Percentiles rank a stretch among this genome's conserved stretches.
Conservation (phyloP, 2,329 filamentous ascomycete genomes). For the Periconia digitata region DNA sequence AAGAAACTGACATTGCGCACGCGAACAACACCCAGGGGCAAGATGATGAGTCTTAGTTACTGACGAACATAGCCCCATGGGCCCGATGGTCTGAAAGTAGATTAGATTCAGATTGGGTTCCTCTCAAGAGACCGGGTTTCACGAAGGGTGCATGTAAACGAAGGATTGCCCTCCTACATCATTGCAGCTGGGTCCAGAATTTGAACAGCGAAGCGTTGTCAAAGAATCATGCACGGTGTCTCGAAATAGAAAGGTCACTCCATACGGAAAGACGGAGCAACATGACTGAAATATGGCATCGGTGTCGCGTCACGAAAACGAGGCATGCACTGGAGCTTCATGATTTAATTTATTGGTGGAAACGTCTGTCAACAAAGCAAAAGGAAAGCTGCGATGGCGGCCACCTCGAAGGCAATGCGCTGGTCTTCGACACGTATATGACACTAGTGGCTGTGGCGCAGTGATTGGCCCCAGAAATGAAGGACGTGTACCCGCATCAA, state of each 20-base stretch:
- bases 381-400: background rate
- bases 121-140: constrained; percentile 1
- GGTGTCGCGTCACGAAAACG: constrained; percentile 9
- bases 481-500: constrained; percentile 23
- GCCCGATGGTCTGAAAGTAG: background rate
- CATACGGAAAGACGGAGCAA: background rate
- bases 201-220: background rate
- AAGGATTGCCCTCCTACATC: background rate
- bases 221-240: constrained; percentile 11
- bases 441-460: constrained; percentile 16
- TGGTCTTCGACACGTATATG: constrained; percentile 3
- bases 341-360: constrained; percentile 2
- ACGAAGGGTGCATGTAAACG: constrained; percentile 5
- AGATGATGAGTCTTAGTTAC: background rate
- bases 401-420: constrained; percentile 5
- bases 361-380: background rate
- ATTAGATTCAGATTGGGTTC: background rate
- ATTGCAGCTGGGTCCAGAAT: constrained; percentile 7
- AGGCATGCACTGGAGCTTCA: background rate
- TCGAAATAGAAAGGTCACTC: background rate
- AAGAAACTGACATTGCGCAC: no score
- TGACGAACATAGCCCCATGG: background rate
- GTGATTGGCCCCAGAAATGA: constrained; percentile 21
- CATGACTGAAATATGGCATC: constrained; percentile 4
- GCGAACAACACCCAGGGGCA: no score